A percentile compares a stretch with the other conserved stretches of the same genome.
Conservation (phyloP, 345 rosid species). For the Orychophragmus violaceus region DNA sequence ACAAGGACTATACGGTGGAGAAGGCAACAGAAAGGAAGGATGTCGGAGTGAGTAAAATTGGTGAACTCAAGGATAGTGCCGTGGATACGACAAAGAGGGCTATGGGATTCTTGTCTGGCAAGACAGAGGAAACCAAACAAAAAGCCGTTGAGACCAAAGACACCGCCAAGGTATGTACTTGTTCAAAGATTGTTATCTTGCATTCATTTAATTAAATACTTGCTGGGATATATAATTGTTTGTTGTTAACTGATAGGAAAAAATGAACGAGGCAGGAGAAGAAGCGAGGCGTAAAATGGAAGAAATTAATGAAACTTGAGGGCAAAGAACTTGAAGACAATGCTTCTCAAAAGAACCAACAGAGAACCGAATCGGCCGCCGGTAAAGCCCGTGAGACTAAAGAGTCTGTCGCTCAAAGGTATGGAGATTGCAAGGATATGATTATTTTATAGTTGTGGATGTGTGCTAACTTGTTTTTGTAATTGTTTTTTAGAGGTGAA, state of each 20-base stretch:
- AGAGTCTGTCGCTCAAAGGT: constrained; percentile 2
- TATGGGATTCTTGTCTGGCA: constrained; percentile 45
- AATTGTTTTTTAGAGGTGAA: constrained; percentile 29
- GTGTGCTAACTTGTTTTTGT: not conserved
- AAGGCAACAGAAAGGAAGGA: constrained; percentile 39
- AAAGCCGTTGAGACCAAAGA: constrained; percentile 44
- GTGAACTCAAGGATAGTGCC: constrained; percentile 43
- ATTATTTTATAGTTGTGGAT: not conserved
- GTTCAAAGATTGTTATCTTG: not conserved
- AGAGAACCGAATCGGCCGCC: constrained; percentile 38
- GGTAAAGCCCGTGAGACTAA: constrained; percentile 20
- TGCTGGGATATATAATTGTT: constrained; percentile 18
- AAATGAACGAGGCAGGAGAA: constrained; percentile 43
- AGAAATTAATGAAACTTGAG: constrained; percentile 42
- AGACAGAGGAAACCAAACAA: constrained; percentile 52
- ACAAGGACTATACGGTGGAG: constrained; percentile 9
- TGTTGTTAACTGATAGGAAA: constrained; percentile 28
- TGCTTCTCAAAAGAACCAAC: constrained; percentile 21
- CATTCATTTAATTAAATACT: not conserved
- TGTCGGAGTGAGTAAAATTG: constrained; percentile 28
- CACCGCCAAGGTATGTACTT: constrained; percentile 35
- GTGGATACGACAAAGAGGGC: constrained; percentile 57
- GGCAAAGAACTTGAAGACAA: constrained; percentile 33
- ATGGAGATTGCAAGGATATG: not conserved
- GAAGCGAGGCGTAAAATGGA: constrained; percentile 50